Conservation (phyloP, 441 rosid species). For the Jatropha multifida region DNA sequence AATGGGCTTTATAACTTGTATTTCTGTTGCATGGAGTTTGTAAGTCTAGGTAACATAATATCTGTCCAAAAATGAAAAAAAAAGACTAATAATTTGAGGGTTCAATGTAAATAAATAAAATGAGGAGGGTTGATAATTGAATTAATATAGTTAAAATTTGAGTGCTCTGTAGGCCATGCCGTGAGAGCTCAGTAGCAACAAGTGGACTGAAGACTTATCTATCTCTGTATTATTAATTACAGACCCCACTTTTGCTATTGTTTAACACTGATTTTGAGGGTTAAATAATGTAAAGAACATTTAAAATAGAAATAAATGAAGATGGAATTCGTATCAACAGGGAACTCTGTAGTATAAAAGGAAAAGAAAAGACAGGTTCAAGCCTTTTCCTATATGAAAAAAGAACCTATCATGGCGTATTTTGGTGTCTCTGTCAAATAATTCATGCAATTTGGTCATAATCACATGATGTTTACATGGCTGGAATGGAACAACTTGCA, state of each 20-base stretch:
- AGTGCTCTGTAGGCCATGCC: conserved; percentile 2
- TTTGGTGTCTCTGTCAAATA: conserved; percentile 14
- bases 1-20: too few species aligned
- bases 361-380: not conserved
- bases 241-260: not conserved
- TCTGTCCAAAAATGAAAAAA: too few species aligned
- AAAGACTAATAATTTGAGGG: too few species aligned
- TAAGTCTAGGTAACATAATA: too few species aligned
- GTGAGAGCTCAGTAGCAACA: not conserved
- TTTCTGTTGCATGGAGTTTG: too few species aligned
- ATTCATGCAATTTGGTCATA: conserved; percentile 19
- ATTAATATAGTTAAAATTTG: too few species aligned
- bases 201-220: conserved; percentile 10
- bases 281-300: too few species aligned
- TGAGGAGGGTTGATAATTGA: too few species aligned
- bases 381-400: not conserved
- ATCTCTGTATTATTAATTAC: not conserved
- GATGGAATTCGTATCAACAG: not conserved
- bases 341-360: not conserved
- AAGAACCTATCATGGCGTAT: not conserved
- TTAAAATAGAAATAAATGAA: too few species aligned
- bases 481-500: not conserved
- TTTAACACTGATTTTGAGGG: not conserved
- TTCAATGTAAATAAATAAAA: too few species aligned
- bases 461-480: conserved; percentile 19